Conservation (phyloP, 1,139 yeast genomes). For the Hyphopichia khmerensis region DNA sequence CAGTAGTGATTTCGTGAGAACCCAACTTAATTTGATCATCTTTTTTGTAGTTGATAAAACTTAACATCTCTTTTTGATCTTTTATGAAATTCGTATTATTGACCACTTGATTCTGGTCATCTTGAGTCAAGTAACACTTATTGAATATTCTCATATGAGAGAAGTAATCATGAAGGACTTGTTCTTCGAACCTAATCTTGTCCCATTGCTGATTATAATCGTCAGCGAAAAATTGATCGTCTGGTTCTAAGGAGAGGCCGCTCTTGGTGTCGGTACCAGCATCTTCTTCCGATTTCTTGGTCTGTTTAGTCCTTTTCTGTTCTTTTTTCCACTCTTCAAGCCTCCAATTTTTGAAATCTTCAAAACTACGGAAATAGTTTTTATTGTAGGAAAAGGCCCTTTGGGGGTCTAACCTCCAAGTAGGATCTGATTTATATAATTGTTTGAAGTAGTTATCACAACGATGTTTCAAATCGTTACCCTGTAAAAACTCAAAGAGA, state of each 20-base stretch:
- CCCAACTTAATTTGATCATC: not conserved
- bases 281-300: not conserved
- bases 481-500: constrained; percentile 1
- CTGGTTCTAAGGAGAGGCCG: not conserved
- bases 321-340: not conserved
- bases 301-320: not conserved
- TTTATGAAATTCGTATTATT: constrained; percentile 2
- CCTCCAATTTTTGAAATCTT: constrained; percentile 3
- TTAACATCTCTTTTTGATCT: constrained; percentile 1
- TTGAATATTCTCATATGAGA: constrained; percentile 14
- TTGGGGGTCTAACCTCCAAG: constrained; percentile 7
- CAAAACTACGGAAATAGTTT: not conserved
- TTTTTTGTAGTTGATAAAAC: constrained; percentile 1
- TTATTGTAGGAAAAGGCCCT: not conserved
- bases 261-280: no score
- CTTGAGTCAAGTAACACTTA: constrained; percentile 11
- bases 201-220: not conserved
- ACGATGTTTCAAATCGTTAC: constrained; percentile 3
- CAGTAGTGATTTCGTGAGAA: not conserved
- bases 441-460: constrained; percentile 7
- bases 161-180: constrained; percentile 11
- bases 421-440: constrained; percentile 5
- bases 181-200: constrained; percentile 7
- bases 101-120: not conserved
- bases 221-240: not conserved